Evolutionary conservation across 2,329 filamentous ascomycete genomes (phyloP).

Genomic region (Knufia petricola): DNA sequence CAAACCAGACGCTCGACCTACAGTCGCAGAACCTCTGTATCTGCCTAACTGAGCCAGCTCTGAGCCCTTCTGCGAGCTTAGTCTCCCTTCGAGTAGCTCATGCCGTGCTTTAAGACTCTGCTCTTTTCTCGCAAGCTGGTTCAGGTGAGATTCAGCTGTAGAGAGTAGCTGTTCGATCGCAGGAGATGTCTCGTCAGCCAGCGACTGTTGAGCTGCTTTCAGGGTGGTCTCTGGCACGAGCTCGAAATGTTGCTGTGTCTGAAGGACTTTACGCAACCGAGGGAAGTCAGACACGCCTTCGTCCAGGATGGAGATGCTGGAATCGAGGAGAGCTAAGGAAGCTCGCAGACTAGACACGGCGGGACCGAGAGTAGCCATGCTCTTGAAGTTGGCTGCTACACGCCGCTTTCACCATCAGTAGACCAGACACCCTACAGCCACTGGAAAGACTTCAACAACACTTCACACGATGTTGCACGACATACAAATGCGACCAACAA

Average conservation of each 20-base stretch:
- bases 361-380: conserved; percentile 41
- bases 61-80: conserved; percentile 34
- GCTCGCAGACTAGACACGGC: conserved; percentile 53
- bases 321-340: conserved; percentile 53
- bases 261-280: conserved; percentile 52
- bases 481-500: too few relatives aligned
- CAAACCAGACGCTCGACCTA: conserved; percentile 17
- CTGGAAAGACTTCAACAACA: too few relatives aligned
- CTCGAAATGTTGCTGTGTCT: conserved; percentile 76
- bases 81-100: conserved; percentile 69
- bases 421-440: too few relatives aligned
- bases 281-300: conserved; percentile 54
- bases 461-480: too few relatives aligned
- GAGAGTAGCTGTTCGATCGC: conserved; percentile 70
- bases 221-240: conserved; percentile 79
- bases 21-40: conserved; percentile 17
- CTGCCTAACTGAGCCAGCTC: conserved; percentile 11
- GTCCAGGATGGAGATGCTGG: conserved; percentile 54
- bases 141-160: conserved; percentile 73
- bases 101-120: conserved; percentile 72
- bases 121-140: conserved; percentile 72
- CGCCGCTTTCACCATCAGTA: too few relatives aligned
- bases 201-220: conserved; percentile 68
- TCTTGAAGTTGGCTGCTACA: too few relatives aligned
- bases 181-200: conserved; percentile 83